Conservation (phyloP, 495 filamentous ascomycete genomes). For the Talaromyces nanjingensis region DNA sequence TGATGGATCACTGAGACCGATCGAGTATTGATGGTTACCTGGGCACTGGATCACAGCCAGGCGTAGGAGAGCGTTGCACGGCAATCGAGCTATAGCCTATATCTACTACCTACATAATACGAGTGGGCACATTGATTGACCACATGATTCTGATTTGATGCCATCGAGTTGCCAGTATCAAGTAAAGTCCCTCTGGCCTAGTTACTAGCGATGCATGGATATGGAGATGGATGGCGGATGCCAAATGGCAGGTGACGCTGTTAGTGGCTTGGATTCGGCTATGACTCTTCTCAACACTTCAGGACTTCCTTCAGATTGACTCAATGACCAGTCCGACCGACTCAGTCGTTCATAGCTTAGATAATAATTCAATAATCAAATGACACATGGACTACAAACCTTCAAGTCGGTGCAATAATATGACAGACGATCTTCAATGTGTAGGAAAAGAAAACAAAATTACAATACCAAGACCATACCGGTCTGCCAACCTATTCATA, state of each 20-base stretch:
- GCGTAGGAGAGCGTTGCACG: background rate
- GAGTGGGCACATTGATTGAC: background rate
- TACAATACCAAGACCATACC: background rate
- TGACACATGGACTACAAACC: background rate
- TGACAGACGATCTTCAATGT: background rate
- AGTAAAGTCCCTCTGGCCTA: background rate
- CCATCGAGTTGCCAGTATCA: background rate
- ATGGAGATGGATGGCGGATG: background rate
- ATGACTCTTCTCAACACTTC: background rate
- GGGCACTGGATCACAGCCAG: background rate
- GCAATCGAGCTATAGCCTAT: background rate
- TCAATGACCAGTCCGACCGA: background rate
- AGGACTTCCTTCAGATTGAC: background rate
- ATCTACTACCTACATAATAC: background rate
- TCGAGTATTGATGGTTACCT: background rate
- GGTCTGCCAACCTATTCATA: background rate
- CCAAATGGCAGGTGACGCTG: background rate
- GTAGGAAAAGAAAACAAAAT: background rate
- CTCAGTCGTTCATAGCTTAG: background rate
- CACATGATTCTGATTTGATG: constrained; percentile 1
- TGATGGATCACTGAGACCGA: background rate
- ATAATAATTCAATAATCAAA: background rate
- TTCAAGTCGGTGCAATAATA: background rate
- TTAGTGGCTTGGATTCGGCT: background rate
- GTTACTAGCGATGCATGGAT: background rate